These are phyloP conservation scores for Cicer cuneatum DNA, from an alignment of 306 rosid species.

Conservation along the genomic window DNA sequence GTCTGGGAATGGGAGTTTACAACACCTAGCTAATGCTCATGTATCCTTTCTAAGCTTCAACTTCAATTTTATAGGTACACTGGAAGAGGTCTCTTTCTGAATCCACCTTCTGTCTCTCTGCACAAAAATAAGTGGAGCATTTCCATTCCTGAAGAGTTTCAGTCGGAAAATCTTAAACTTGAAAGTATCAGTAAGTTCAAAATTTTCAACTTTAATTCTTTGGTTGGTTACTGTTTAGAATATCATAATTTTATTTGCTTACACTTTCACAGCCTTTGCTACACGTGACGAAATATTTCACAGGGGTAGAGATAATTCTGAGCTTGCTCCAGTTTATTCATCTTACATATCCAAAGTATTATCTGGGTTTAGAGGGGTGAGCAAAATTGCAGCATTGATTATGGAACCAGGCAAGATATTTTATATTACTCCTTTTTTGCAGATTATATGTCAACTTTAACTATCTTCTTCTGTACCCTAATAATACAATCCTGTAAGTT, in stretches of 20 bases:
- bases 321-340: slow-evolving; percentile 76
- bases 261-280: slow-evolving; percentile 64
- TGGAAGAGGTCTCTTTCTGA: slow-evolving; percentile 94
- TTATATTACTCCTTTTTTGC: slow-evolving; percentile 35
- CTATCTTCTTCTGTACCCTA: slow-evolving; percentile 16
- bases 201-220: slow-evolving; percentile 23
- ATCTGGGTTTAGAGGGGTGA: slow-evolving; percentile 57
- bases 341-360: slow-evolving; percentile 63
- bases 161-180: slow-evolving; percentile 41
- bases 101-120: slow-evolving; percentile 85
- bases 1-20: slow-evolving; percentile 18
- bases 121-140: slow-evolving; percentile 67
- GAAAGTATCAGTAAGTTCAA: slow-evolving; percentile 57
- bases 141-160: slow-evolving; percentile 75
- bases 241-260: slow-evolving; percentile 44
- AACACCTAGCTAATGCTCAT: slow-evolving; percentile 35
- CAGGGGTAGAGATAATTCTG: slow-evolving; percentile 73
- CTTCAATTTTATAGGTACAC: slow-evolving; percentile 71
- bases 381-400: slow-evolving; percentile 71
- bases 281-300: slow-evolving; percentile 70
- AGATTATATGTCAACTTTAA: slow-evolving; percentile 23
- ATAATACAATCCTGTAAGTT: neutral
- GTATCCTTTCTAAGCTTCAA: slow-evolving; percentile 41
- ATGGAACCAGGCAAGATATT: slow-evolving; percentile 86
- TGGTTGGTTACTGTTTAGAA: slow-evolving; percentile 36